Evolutionary conservation across 371 early-diverging fungal genomes (phyloP).

Genomic region (Parasitella parasitica): DNA sequence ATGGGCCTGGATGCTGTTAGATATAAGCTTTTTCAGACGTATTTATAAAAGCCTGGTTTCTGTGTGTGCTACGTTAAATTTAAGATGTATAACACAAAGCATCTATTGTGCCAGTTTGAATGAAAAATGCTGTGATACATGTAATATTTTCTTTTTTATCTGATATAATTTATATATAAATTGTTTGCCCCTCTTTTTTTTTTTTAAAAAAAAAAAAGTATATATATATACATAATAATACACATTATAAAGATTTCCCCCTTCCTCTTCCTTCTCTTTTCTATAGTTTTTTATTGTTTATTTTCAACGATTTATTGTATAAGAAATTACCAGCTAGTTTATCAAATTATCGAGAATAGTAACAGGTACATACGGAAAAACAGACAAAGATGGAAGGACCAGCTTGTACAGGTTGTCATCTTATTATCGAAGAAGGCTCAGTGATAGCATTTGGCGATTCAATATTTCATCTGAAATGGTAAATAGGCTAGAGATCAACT

Average conservation of each 20-base stretch:
- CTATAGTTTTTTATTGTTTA: not conserved
- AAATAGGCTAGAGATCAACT: too few relatives aligned
- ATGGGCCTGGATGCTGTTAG: not conserved
- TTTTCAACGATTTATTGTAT: not conserved
- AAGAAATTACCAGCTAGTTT: not conserved
- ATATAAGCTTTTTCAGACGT: not conserved
- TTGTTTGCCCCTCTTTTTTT: not conserved
- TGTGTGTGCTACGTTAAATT: not conserved
- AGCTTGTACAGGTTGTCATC: constrained; percentile 69
- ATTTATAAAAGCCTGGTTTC: not conserved
- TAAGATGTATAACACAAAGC: not conserved
- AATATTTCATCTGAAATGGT: constrained; percentile 81
- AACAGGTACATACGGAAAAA: not conserved
- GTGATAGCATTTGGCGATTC: constrained; percentile 82
- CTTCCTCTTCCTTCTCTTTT: not conserved
- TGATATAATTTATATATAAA: not conserved
- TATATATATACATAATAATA: not conserved
- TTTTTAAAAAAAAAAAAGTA: not conserved
- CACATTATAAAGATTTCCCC: not conserved
- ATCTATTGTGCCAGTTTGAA: not conserved
- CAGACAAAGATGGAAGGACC: constrained; percentile 29
- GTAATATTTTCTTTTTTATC: not conserved
- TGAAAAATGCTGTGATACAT: constrained; percentile 1
- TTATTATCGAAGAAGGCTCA: constrained; percentile 71
- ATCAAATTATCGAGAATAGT: not conserved